Evolutionary conservation across 345 rosid species (phyloP).

Genomic region (Eucalyptus curtisii): DNA sequence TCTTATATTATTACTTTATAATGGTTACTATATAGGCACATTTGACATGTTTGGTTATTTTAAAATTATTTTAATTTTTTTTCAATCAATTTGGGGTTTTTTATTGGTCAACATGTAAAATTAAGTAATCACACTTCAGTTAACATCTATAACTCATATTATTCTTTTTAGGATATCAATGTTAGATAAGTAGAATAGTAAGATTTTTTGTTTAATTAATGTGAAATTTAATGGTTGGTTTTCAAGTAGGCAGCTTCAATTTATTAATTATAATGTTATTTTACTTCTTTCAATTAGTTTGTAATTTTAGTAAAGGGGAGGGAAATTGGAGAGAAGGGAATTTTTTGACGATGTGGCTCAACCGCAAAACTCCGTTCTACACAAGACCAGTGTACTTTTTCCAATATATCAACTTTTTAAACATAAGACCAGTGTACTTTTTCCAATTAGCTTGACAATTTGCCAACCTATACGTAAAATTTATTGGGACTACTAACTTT

Average conservation of each 20-base stretch:
- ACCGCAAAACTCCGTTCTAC: background rate
- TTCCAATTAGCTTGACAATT: background rate
- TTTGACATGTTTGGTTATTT: background rate
- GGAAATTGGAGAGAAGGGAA: background rate
- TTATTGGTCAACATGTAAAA: background rate
- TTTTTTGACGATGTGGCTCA: background rate
- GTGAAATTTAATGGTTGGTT: too few species aligned
- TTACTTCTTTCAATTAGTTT: too few species aligned
- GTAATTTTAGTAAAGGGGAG: background rate
- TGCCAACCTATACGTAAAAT: background rate
- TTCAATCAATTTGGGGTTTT: background rate
- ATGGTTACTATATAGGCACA: background rate
- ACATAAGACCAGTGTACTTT: too few species aligned
- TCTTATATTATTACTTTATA: background rate
- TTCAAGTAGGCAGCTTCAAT: too few species aligned
- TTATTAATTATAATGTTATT: too few species aligned
- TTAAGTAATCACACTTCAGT: background rate
- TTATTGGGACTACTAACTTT: background rate
- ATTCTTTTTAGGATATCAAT: background rate
- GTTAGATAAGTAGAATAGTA: background rate
- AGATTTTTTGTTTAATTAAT: too few species aligned
- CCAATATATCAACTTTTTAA: too few species aligned
- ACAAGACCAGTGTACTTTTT: too few species aligned
- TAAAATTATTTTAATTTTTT: too few species aligned
- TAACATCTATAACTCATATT: background rate